Percentiles rank a stretch among this genome's conserved stretches.
phyloP scores from a whole-genome alignment of 2,329 filamentous ascomycete genomes.

The Neocucurbitaria cava region DNA sequence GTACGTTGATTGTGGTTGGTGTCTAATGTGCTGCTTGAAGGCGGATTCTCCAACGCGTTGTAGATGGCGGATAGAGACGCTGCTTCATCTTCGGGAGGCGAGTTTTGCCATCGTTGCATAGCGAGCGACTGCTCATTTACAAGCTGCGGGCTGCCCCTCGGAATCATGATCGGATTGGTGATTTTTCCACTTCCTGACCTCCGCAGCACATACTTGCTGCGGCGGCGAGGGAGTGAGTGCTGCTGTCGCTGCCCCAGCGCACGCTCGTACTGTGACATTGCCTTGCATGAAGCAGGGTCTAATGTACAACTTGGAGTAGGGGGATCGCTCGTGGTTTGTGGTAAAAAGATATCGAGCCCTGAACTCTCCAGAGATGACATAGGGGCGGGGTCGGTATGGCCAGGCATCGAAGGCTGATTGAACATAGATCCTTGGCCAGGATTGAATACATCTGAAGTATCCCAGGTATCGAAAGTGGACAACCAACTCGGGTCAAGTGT shows the following conservation, averaged over 20 bases:
- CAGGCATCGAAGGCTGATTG: not conserved
- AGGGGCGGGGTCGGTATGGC: not conserved
- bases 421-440: not conserved
- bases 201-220: constrained; percentile 24
- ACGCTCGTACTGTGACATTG: constrained; percentile 1
- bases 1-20: constrained; percentile 31
- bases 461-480: constrained; percentile 2
- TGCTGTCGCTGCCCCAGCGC: constrained; percentile 7
- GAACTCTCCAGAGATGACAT: not conserved
- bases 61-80: constrained; percentile 68
- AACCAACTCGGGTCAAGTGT: constrained; percentile 7
- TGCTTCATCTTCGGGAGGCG: constrained; percentile 70
- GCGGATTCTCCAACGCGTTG: constrained; percentile 57
- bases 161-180: constrained; percentile 17
- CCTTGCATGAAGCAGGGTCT: not conserved
- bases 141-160: not conserved
- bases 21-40: constrained; percentile 9
- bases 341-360: not conserved
- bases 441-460: not conserved
- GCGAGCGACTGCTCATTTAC: constrained; percentile 38
- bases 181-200: constrained; percentile 8
- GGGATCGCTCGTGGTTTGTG: not conserved
- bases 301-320: not conserved
- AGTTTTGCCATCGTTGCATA: constrained; percentile 70
- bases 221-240: constrained; percentile 21